Conservation (phyloP, 306 rosid species). For the Hippophae rhamnoides region DNA sequence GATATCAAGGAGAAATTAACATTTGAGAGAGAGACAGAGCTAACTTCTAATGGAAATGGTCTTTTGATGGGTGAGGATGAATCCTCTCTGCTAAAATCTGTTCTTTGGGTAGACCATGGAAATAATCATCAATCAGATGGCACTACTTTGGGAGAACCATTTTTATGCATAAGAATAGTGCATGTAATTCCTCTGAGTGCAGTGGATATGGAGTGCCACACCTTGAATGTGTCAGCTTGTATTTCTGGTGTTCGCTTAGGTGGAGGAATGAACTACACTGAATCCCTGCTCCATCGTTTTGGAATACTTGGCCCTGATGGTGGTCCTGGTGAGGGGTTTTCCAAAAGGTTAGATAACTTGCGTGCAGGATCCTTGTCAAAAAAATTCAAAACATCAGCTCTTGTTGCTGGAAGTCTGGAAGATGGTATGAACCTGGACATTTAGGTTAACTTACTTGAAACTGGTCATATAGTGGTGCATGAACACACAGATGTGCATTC, state of each 20-base stretch:
- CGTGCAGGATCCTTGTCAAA: constrained; percentile 78
- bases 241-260: constrained; percentile 81
- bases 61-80: constrained; percentile 40
- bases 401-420: constrained; percentile 31
- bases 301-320: constrained; percentile 95
- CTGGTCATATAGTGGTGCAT: neutral
- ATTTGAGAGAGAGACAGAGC: constrained; percentile 29
- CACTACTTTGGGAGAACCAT: constrained; percentile 40
- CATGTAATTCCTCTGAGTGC: constrained; percentile 69
- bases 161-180: constrained; percentile 56
- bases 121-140: constrained; percentile 29
- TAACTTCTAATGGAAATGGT: constrained; percentile 37
- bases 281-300: constrained; percentile 75
- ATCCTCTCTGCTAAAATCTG: constrained; percentile 66
- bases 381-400: constrained; percentile 54
- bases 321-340: constrained; percentile 67
- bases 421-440: constrained; percentile 42
- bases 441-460: constrained; percentile 13
- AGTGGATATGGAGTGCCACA: constrained; percentile 62
- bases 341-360: constrained; percentile 68
- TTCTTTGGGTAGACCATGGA: constrained; percentile 71
- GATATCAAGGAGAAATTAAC: constrained; percentile 56
- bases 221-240: constrained; percentile 73
- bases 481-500: constrained; percentile 5
- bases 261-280: constrained; percentile 95